Percentiles rank a stretch among this genome's conserved stretches.
Evolutionary conservation across 345 rosid genomes (phyloP).

Genomic region (Eucalyptus victrix): DNA sequence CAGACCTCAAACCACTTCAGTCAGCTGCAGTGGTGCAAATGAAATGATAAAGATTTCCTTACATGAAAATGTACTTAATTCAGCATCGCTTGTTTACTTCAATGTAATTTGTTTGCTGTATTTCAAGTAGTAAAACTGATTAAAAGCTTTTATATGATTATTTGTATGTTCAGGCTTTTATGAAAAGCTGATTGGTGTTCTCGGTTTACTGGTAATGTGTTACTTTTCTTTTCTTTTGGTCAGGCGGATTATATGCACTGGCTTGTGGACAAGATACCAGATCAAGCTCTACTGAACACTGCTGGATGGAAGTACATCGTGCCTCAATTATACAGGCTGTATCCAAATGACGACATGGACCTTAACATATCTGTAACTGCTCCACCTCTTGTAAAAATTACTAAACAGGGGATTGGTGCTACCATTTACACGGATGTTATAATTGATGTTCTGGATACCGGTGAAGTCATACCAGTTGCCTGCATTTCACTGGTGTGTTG

Average conservation of each 20-base stretch:
- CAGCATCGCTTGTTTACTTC: slow-evolving; percentile 59
- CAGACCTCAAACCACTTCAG: background rate
- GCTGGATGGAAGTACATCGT: slow-evolving; percentile 48
- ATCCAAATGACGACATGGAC: slow-evolving; percentile 47
- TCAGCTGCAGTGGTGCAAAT: background rate
- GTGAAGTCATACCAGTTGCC: slow-evolving; percentile 35
- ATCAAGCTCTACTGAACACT: slow-evolving; percentile 51
- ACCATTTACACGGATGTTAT: slow-evolving; percentile 30
- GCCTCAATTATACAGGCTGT: slow-evolving; percentile 46
- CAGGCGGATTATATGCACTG: slow-evolving; percentile 58
- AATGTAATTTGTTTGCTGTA: slow-evolving; percentile 10
- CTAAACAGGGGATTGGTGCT: slow-evolving; percentile 16
- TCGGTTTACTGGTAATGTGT: background rate
- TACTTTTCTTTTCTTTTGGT: background rate
- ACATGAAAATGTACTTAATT: slow-evolving; percentile 43
- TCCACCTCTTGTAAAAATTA: slow-evolving; percentile 36
- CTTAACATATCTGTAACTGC: slow-evolving; percentile 35
- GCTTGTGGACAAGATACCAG: slow-evolving; percentile 25
- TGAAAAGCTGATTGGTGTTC: background rate
- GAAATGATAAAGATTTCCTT: slow-evolving; percentile 45
- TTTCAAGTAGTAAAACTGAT: background rate
- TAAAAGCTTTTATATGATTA: background rate
- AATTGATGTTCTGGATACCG: slow-evolving; percentile 36
- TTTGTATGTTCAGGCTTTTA: background rate
- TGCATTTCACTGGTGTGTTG: slow-evolving; percentile 47